A percentile compares a stretch with the other conserved stretches of the same genome.
These are phyloP conservation scores for Euphorbia lathyris DNA, from an alignment of 345 rosid species.

Conservation along the genomic window DNA sequence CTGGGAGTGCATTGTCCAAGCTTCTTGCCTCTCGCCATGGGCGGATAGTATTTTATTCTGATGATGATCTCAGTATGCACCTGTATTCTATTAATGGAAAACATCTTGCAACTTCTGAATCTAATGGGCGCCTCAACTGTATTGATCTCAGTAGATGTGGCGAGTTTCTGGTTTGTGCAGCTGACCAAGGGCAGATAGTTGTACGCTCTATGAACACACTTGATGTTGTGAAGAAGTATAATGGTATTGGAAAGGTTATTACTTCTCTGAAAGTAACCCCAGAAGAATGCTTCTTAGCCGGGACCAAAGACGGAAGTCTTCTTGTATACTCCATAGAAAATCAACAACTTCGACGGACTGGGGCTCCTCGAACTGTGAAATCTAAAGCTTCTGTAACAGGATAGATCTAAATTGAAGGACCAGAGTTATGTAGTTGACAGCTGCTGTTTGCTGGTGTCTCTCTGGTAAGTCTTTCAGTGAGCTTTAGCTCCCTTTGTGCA, in stretches of 20 bases:
- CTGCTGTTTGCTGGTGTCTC: slow-evolving; percentile 19
- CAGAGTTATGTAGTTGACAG: slow-evolving; percentile 13
- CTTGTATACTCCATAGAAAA: slow-evolving; percentile 90
- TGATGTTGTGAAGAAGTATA: slow-evolving; percentile 67
- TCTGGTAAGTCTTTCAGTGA: slow-evolving; percentile 16
- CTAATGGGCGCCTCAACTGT: slow-evolving; percentile 89
- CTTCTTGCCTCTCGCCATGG: slow-evolving; percentile 89
- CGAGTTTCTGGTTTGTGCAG: slow-evolving; percentile 84
- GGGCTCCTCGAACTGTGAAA: slow-evolving; percentile 47
- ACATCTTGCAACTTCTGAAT: slow-evolving; percentile 82
- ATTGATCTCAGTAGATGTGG: slow-evolving; percentile 84
- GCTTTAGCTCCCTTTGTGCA: not conserved
- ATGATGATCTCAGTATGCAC: slow-evolving; percentile 86
- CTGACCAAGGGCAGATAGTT: slow-evolving; percentile 93
- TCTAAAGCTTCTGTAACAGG: slow-evolving; percentile 40
- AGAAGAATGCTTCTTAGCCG: slow-evolving; percentile 93
- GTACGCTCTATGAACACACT: slow-evolving; percentile 91
- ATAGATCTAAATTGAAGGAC: slow-evolving; percentile 24
- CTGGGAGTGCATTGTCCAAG: slow-evolving; percentile 77
- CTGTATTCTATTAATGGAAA: slow-evolving; percentile 90
- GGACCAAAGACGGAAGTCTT: slow-evolving; percentile 89
- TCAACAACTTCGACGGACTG: slow-evolving; percentile 57
- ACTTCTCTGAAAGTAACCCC: slow-evolving; percentile 76
- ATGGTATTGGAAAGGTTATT: slow-evolving; percentile 75
- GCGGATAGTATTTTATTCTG: slow-evolving; percentile 69